A percentile compares a stretch with the other conserved stretches of the same genome.
phyloP scores from a whole-genome alignment of 805 yeast species.

The Wickerhamiella azymoides region DNA sequence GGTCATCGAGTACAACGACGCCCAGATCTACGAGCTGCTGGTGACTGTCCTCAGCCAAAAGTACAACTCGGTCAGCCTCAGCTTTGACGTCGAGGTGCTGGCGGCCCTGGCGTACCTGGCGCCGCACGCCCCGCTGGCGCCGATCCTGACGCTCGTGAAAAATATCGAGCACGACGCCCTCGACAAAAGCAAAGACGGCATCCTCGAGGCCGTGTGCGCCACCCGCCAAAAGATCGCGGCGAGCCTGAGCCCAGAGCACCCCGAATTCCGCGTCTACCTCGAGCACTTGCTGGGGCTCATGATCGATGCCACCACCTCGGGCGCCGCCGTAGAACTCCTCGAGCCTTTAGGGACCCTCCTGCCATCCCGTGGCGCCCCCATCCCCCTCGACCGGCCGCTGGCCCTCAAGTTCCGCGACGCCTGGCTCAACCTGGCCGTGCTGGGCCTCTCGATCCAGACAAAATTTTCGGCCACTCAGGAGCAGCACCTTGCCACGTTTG shows the following conservation, averaged over 20 bases:
- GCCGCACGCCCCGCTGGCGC: conserved; percentile 9
- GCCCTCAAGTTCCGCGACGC: conserved; percentile 62
- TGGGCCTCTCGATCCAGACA: conserved; percentile 55
- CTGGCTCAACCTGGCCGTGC: conserved; percentile 90
- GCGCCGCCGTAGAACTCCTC: conserved; percentile 44
- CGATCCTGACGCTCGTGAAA: conserved; percentile 12
- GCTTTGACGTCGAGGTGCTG: conserved; percentile 25
- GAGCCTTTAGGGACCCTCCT: conserved; percentile 63
- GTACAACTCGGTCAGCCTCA: conserved; percentile 15
- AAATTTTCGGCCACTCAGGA: conserved; percentile 34
- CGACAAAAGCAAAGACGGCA: conserved; percentile 8
- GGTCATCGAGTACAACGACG: conserved; percentile 29
- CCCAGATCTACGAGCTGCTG: conserved; percentile 60
- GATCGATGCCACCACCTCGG: conserved; percentile 45
- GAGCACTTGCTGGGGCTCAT: conserved; percentile 53
- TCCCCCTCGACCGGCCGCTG: conserved; percentile 36
- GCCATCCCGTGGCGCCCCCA: conserved; percentile 40
- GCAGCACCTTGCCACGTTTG: conserved; percentile 49
- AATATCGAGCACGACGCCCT: conserved; percentile 14
- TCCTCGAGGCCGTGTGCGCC: conserved; percentile 28
- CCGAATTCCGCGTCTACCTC: conserved; percentile 43
- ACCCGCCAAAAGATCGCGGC: conserved; percentile 37
- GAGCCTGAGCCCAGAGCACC: conserved; percentile 20
- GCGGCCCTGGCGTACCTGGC: conserved; percentile 20
- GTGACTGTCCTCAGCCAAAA: conserved; percentile 55